Base-by-base conservation (phyloP, 1,139 yeast species). In the Yamadazyma blattariae region DNA sequence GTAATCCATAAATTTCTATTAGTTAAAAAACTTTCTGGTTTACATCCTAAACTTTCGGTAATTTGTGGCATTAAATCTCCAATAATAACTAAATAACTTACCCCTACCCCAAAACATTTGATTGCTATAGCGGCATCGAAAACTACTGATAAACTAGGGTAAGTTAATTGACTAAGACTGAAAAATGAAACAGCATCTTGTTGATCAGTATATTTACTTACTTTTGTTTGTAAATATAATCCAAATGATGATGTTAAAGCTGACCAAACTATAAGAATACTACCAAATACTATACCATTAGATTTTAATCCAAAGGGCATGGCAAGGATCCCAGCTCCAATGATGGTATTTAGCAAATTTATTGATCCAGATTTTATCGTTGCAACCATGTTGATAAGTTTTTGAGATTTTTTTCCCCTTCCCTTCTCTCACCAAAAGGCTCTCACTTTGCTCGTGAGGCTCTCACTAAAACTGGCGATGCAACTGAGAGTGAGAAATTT, bases 61-160 rank as follows among this genome's bases (percentile, higher is more conserved):
- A 83, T 79, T 47, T 80, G 81, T 6, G 97, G 97, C 79, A 90
- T 82, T 43, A 92, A 68, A 53, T 90, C 97, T 8, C 96, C 97
- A 39, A 89, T 80, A 40, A 92, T 78, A 28, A 92, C 94, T 44
- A 92, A 63, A 51, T 94, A 92, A 36, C 94, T 82, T 11, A 92
- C 78, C 2, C 94, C 92, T 5, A 89, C 97, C 11, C 98, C 98
- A 62, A 86, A 90, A 51, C 90, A 82, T 57, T 77, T 78, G 38
- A 75, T 65, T 26, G 77, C 73, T 31, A 77, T 77, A 33, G 82
- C 81, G 18, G 70, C 55, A 48, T 77, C 79, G 34, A 71, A 72
- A 7, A 60, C 49, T 10, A 61, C 56, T n/a, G 63, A 57, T 27
- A 74, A 59, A 27, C 71, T 72, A 1, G 81, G 81, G 41, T 74